Conservation (phyloP, 1,284 basidiomycete genomes). For the Irpex sp. region DNA sequence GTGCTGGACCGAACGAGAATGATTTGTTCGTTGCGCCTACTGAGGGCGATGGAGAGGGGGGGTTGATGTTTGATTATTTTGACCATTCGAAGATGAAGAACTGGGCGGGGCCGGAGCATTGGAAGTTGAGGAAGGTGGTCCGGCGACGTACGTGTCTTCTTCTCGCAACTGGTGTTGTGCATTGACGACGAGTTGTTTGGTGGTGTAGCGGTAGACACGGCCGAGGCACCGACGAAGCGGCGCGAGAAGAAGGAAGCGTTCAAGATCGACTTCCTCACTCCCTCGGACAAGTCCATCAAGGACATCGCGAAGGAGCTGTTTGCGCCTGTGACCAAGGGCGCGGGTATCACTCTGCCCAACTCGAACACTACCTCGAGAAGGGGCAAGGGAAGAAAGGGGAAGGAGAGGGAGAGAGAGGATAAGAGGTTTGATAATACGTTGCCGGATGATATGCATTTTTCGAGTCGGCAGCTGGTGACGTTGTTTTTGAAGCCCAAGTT, state of each 20-base stretch:
- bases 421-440: conserved; percentile 86
- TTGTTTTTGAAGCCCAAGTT: conserved; percentile 97
- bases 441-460: conserved; percentile 98
- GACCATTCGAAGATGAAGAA: conserved; percentile 92
- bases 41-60: conserved; percentile 53
- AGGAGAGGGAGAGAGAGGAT: conserved; percentile 47
- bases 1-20: conserved; percentile 68
- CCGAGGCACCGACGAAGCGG: too few relatives aligned
- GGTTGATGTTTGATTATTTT: conserved; percentile 91
- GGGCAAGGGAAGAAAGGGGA: conserved; percentile 59
- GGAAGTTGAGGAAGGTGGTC: conserved; percentile 89
- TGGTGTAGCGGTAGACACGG: conserved; percentile 50
- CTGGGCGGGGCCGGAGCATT: conserved; percentile 99
- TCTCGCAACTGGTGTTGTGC: conserved; percentile 6
- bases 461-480: conserved; percentile 88
- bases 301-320: conserved; percentile 87
- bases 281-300: conserved; percentile 73
- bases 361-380: conserved; percentile 43
- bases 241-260: conserved; percentile 89
- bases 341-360: conserved; percentile 76
- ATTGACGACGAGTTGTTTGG: background rate
- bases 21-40: conserved; percentile 90
- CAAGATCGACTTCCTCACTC: conserved; percentile 87
- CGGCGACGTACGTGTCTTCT: conserved; percentile 67
- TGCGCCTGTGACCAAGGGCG: conserved; percentile 73